These are phyloP conservation scores for Botrytis pseudocinerea DNA, from an alignment of 2,329 filamentous ascomycete genomes.

Conservation along the genomic window DNA sequence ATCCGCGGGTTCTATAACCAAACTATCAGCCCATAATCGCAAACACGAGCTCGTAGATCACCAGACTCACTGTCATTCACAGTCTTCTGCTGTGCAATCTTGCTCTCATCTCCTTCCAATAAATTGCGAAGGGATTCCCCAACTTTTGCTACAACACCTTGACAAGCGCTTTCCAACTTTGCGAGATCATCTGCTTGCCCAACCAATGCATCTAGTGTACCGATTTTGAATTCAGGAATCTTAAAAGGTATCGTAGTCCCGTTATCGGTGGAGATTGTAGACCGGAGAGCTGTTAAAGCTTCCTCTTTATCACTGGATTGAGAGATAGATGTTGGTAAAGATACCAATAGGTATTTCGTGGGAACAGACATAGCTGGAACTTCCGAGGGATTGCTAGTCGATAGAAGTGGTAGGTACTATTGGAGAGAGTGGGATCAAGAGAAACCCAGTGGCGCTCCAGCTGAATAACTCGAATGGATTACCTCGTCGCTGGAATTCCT, in stretches of 20 bases:
- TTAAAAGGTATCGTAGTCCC: slow-evolving; percentile 75
- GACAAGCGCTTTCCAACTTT: slow-evolving; percentile 80
- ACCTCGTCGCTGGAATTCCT: neutral
- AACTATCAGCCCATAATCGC: slow-evolving; percentile 24
- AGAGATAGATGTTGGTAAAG: slow-evolving; percentile 83
- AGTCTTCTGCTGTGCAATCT: slow-evolving; percentile 74
- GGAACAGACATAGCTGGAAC: slow-evolving; percentile 35
- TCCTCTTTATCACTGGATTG: slow-evolving; percentile 78
- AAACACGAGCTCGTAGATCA: neutral
- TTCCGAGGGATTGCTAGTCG: slow-evolving; percentile 4
- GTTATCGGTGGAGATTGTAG: slow-evolving; percentile 72
- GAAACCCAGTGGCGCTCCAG: neutral
- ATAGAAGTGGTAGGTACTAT: neutral
- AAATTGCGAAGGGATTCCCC: slow-evolving; percentile 40
- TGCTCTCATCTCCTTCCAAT: slow-evolving; percentile 42
- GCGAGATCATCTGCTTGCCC: slow-evolving; percentile 93
- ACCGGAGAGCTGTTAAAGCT: slow-evolving; percentile 72
- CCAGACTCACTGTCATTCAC: slow-evolving; percentile 75
- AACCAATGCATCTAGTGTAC: slow-evolving; percentile 89
- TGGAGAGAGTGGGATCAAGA: neutral
- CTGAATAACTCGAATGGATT: neutral
- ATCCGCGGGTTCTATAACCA: slow-evolving; percentile 78
- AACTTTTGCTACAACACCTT: slow-evolving; percentile 83
- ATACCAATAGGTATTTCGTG: slow-evolving; percentile 79
- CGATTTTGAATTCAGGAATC: slow-evolving; percentile 96